Percentiles rank a stretch among this genome's conserved stretches.
Evolutionary conservation across 2,329 filamentous ascomycete genomes (phyloP).

Genomic region (Lasiodiplodia citricola): DNA sequence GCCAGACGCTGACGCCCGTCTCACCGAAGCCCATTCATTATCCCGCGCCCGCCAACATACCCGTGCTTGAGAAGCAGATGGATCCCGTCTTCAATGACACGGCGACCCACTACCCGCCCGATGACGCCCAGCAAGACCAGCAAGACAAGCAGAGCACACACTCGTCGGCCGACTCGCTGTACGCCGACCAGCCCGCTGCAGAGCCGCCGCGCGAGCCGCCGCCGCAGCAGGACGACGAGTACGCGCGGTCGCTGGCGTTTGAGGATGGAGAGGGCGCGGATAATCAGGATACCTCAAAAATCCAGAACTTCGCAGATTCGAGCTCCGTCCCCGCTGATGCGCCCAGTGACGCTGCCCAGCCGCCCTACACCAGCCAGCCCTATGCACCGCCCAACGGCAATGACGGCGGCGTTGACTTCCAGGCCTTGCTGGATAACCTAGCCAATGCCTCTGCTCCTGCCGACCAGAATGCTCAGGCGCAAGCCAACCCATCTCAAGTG

Average conservation of each 20-base stretch:
- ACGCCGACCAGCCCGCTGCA: slow-evolving; percentile 36
- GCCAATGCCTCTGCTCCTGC: slow-evolving; percentile 27
- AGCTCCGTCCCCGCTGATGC: slow-evolving; percentile 39
- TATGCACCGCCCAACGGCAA: slow-evolving; percentile 36
- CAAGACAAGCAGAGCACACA: slow-evolving; percentile 38
- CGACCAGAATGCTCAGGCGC: slow-evolving; percentile 40
- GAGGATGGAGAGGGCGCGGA: slow-evolving; percentile 35
- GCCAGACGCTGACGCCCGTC: slow-evolving; percentile 70
- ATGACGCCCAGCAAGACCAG: slow-evolving; percentile 41
- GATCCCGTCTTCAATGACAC: slow-evolving; percentile 74
- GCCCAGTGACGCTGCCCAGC: slow-evolving; percentile 41
- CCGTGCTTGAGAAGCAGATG: slow-evolving; percentile 73
- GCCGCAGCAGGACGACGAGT: slow-evolving; percentile 32
- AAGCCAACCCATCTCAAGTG: slow-evolving; percentile 18
- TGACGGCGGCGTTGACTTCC: slow-evolving; percentile 49
- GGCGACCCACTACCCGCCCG: slow-evolving; percentile 59
- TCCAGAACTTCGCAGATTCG: slow-evolving; percentile 43
- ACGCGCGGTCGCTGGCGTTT: slow-evolving; percentile 36
- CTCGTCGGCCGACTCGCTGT: slow-evolving; percentile 37
- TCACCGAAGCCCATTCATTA: slow-evolving; percentile 73
- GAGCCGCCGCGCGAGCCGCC: slow-evolving; percentile 33
- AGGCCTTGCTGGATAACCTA: slow-evolving; percentile 53
- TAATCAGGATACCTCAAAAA: slow-evolving; percentile 45
- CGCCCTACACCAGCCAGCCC: slow-evolving; percentile 27
- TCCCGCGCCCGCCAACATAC: slow-evolving; percentile 70